These are phyloP conservation scores for Ligustrum vulgare DNA, from an alignment of 257 asterid genomes.

Conservation along the genomic window DNA sequence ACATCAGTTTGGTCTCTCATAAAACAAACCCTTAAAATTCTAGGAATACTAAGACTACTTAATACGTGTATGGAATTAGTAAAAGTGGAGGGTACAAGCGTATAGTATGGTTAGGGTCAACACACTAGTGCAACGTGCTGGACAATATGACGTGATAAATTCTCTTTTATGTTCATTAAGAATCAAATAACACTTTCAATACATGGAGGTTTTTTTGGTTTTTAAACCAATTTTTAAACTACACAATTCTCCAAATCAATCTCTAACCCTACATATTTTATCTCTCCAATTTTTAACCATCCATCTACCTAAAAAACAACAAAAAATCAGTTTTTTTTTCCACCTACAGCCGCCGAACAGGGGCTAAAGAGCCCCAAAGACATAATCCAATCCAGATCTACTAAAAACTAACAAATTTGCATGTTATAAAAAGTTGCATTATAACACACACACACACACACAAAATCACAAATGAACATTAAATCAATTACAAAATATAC, in stretches of 20 bases:
- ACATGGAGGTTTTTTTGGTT: too few species aligned
- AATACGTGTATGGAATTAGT: not conserved
- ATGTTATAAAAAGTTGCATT: not conserved
- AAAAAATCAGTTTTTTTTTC: too few species aligned
- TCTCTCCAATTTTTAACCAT: too few species aligned
- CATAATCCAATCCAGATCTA: not conserved
- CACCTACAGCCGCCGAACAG: too few species aligned
- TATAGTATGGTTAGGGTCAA: not conserved
- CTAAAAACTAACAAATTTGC: not conserved
- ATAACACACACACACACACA: too few species aligned
- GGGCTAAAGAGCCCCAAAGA: not conserved
- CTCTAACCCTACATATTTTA: too few species aligned
- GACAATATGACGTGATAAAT: not conserved
- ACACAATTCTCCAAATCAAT: too few species aligned
- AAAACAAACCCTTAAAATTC: not conserved
- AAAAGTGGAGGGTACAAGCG: not conserved
- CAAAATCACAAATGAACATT: not conserved
- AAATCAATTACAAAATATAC: not conserved
- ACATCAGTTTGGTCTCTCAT: not conserved
- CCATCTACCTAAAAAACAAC: too few species aligned
- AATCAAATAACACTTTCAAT: not conserved
- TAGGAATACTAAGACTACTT: not conserved
- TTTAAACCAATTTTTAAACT: too few species aligned
- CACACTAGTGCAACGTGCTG: not conserved
- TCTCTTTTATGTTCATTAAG: not conserved